Percentiles rank a stretch among this genome's conserved stretches.
Evolutionary conservation across 2,329 filamentous ascomycete genomes (phyloP).

Genomic region (Claviceps sp.): DNA sequence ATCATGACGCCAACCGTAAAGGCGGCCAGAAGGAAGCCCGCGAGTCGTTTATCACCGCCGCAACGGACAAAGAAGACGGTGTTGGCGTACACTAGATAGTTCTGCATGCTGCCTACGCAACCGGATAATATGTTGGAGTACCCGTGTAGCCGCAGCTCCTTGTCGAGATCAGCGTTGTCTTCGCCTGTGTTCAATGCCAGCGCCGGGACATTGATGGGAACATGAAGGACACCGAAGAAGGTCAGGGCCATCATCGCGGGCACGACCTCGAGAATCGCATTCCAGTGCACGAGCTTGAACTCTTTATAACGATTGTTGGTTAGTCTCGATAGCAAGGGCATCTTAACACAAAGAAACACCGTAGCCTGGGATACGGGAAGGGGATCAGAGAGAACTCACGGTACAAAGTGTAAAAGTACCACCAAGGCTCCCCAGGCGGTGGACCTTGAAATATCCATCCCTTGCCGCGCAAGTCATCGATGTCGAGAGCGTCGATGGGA

Average conservation of each 20-base stretch:
- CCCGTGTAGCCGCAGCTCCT: conserved; percentile 83
- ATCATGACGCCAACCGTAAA: conserved; percentile 73
- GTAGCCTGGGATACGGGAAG: neutral
- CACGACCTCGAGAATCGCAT: conserved; percentile 67
- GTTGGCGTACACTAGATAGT: conserved; percentile 96
- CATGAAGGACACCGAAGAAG: conserved; percentile 93
- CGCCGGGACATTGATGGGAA: conserved; percentile 95
- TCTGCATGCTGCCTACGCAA: conserved; percentile 76
- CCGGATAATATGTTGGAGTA: conserved; percentile 88
- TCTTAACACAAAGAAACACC: neutral
- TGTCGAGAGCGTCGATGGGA: conserved; percentile 51
- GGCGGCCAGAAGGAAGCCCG: conserved; percentile 70
- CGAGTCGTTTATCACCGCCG: conserved; percentile 74
- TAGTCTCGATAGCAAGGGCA: neutral
- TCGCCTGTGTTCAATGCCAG: conserved; percentile 81
- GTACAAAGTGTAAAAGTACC: conserved; percentile 94
- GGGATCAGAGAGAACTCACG: conserved; percentile 37
- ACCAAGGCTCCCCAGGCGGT: conserved; percentile 78
- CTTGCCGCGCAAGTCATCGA: conserved; percentile 50
- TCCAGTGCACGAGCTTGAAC: conserved; percentile 69
- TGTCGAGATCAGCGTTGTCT: conserved; percentile 82
- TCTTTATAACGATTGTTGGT: conserved; percentile 32
- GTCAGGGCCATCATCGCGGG: conserved; percentile 95
- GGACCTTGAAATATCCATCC: conserved; percentile 93
- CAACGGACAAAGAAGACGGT: conserved; percentile 93